These are phyloP conservation scores for Yamadazyma olivae DNA, from an alignment of 805 yeast genomes.

Conservation along the genomic window DNA sequence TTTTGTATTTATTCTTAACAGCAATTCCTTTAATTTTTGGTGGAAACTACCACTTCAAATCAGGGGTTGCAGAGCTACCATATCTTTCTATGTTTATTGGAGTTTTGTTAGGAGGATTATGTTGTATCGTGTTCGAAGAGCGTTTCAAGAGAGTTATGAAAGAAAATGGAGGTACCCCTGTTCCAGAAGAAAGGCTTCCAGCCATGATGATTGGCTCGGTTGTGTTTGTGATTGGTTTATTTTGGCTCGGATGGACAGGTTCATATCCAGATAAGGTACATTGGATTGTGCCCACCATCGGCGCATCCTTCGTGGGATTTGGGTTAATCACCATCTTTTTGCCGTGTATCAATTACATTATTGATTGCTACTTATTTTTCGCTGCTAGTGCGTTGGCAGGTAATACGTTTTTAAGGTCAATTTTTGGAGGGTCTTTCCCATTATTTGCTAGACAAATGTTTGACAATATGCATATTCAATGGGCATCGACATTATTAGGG, in stretches of 20 bases:
- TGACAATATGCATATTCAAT: constrained; percentile 44
- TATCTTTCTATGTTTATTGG: constrained; percentile 77
- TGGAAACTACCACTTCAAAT: constrained; percentile 52
- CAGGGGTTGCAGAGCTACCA: constrained; percentile 74
- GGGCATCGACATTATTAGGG: constrained; percentile 57
- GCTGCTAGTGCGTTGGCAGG: constrained; percentile 69
- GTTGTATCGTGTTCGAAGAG: constrained; percentile 54
- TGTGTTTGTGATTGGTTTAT: constrained; percentile 70
- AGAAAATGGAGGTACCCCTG: constrained; percentile 52
- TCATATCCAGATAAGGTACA: constrained; percentile 67
- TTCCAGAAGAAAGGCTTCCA: constrained; percentile 79
- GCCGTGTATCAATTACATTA: constrained; percentile 57
- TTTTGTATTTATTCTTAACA: constrained; percentile 44
- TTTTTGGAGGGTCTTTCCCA: constrained; percentile 62
- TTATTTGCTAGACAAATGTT: constrained; percentile 55
- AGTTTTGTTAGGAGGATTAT: constrained; percentile 52
- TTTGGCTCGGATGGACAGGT: constrained; percentile 91
- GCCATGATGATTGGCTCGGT: constrained; percentile 75
- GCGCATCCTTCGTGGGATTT: constrained; percentile 38
- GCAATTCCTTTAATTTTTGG: constrained; percentile 47
- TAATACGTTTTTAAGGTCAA: constrained; percentile 56
- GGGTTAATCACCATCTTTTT: constrained; percentile 59
- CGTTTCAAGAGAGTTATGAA: constrained; percentile 46
- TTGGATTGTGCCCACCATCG: constrained; percentile 65
- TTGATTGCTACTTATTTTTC: constrained; percentile 55